phyloP scores from a whole-genome alignment of 1,284 basidiomycete genomes.

The Trichosporon ovoides region DNA sequence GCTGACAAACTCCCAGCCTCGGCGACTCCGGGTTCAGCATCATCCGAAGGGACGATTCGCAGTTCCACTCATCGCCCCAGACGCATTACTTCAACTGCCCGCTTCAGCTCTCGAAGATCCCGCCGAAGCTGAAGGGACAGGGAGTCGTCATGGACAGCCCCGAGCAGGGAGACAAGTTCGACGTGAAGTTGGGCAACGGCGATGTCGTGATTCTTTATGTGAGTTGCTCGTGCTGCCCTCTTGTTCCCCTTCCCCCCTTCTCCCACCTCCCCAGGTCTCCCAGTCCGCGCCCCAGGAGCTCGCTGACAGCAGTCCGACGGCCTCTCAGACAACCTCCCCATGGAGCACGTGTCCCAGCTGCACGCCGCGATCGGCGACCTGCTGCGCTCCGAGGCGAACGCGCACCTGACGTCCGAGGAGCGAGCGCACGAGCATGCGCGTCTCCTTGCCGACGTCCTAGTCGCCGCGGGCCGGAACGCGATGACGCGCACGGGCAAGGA shows the following conservation, averaged over 20 bases:
- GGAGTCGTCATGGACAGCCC: constrained; percentile 33
- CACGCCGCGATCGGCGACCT: constrained; percentile 27
- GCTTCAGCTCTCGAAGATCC: constrained; percentile 44
- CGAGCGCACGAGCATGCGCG: constrained; percentile 39
- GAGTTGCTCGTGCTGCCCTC: too few relatives aligned
- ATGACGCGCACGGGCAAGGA: constrained; percentile 45
- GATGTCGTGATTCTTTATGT: constrained; percentile 48
- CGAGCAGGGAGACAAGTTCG: constrained; percentile 33
- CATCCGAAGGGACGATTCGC: constrained; percentile 37
- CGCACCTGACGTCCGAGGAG: constrained; percentile 32
- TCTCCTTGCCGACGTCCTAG: constrained; percentile 49
- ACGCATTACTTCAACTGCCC: constrained; percentile 51
- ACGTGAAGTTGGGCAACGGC: constrained; percentile 40
- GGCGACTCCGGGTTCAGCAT: constrained; percentile 49
- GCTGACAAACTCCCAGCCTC: too few relatives aligned
- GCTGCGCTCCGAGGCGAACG: constrained; percentile 33
- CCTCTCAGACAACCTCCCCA: constrained; percentile 54
- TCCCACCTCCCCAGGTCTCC: too few relatives aligned
- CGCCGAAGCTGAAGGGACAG: constrained; percentile 19
- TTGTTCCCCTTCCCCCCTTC: too few relatives aligned
- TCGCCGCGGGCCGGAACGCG: constrained; percentile 48
- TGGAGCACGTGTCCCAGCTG: constrained; percentile 45
- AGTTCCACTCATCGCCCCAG: constrained; percentile 37
- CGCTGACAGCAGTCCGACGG: constrained; percentile 52
- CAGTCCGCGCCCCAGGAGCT: too few relatives aligned